phyloP scores from a whole-genome alignment of 768 basidiomycete genomes.

The Naganishia antarctica region DNA sequence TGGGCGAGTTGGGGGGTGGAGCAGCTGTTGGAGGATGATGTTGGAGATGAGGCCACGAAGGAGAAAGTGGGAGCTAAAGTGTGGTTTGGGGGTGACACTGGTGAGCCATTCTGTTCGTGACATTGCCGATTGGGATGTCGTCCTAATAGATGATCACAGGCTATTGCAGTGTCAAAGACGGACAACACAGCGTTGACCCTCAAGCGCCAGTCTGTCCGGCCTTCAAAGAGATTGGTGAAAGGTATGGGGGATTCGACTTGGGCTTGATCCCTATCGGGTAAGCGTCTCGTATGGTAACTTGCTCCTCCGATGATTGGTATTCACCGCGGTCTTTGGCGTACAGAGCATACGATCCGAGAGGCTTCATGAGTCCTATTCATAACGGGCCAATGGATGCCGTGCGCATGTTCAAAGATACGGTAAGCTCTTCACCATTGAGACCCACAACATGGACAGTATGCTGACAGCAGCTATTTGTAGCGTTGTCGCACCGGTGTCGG shows the following conservation, averaged over 20 bases:
- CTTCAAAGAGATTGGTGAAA: slow-evolving; percentile 65
- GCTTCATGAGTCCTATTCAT: slow-evolving; percentile 58
- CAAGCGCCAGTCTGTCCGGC: slow-evolving; percentile 60
- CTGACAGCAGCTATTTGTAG: background rate
- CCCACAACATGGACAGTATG: background rate
- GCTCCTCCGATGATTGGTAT: too few relatives aligned
- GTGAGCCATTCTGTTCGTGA: slow-evolving; percentile 48
- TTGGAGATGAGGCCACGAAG: slow-evolving; percentile 20
- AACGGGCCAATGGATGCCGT: slow-evolving; percentile 67
- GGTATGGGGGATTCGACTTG: slow-evolving; percentile 63
- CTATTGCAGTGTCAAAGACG: slow-evolving; percentile 42
- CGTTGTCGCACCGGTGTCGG: slow-evolving; percentile 1
- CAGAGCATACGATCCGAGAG: slow-evolving; percentile 40
- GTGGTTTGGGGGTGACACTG: slow-evolving; percentile 66
- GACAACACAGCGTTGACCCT: slow-evolving; percentile 36
- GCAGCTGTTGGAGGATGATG: slow-evolving; percentile 18
- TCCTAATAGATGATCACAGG: slow-evolving; percentile 31
- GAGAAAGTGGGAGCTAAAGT: slow-evolving; percentile 36
- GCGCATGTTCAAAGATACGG: slow-evolving; percentile 61
- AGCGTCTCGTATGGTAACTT: too few relatives aligned
- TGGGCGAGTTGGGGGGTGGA: slow-evolving; percentile 67
- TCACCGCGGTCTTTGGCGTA: too few relatives aligned
- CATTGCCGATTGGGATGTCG: background rate
- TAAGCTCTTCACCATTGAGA: slow-evolving; percentile 48
- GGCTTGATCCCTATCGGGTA: slow-evolving; percentile 62